These are phyloP conservation scores for Meira miltonrushii DNA, from an alignment of 1,284 basidiomycete genomes.

Conservation along the genomic window DNA sequence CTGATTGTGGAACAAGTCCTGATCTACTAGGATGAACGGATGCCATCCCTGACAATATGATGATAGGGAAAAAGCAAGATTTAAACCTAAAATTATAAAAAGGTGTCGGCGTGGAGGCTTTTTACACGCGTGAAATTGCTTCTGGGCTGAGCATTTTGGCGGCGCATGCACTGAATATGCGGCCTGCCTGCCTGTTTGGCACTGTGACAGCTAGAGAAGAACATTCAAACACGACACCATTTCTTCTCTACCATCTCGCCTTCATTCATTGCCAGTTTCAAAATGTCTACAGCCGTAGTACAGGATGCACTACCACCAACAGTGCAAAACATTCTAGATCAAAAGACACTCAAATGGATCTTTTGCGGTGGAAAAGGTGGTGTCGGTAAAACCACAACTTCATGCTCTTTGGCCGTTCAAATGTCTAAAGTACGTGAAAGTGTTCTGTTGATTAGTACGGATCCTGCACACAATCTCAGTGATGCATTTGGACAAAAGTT, in stretches of 20 bases:
- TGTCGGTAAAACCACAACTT: slow-evolving; percentile 52
- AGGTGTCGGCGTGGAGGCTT: no score
- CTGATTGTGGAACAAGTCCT: not conserved
- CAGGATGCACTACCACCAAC: slow-evolving; percentile 23
- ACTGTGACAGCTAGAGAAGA: not conserved
- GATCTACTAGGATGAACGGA: not conserved
- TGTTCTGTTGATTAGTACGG: slow-evolving; percentile 65
- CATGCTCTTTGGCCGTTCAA: slow-evolving; percentile 49
- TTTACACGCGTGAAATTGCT: no score
- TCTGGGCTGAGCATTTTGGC: no score
- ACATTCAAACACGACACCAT: not conserved
- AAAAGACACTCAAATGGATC: slow-evolving; percentile 51
- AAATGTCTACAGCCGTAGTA: slow-evolving; percentile 1
- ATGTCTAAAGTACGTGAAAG: slow-evolving; percentile 46
- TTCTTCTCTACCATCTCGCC: not conserved
- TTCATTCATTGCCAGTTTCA: not conserved
- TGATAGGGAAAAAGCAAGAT: not conserved
- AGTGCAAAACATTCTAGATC: slow-evolving; percentile 49
- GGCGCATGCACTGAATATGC: no score
- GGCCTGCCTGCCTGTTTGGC: no score
- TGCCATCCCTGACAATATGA: not conserved
- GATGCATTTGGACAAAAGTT: slow-evolving; percentile 99
- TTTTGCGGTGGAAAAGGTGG: slow-evolving; percentile 53
- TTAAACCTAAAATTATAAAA: not conserved
- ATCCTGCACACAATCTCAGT: slow-evolving; percentile 96